Conservation (phyloP, 2,329 filamentous ascomycete genomes). For the Pleomassaria siparia region DNA sequence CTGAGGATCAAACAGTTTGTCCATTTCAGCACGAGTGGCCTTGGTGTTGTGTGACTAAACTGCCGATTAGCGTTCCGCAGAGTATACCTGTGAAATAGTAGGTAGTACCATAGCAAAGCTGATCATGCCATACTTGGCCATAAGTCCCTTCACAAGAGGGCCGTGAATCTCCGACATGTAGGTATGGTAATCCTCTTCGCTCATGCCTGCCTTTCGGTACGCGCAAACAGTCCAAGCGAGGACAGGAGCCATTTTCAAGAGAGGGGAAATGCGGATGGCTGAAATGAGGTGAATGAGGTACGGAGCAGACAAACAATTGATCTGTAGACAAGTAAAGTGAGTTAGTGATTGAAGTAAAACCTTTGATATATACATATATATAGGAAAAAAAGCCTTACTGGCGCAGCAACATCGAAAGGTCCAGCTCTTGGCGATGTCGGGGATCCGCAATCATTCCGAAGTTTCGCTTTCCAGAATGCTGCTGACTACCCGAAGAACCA, state of each 20-base stretch:
- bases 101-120: constrained; percentile 32
- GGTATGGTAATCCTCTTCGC: constrained; percentile 29
- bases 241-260: constrained; percentile 12
- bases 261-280: neutral
- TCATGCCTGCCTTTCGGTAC: constrained; percentile 32
- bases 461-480: constrained; percentile 5
- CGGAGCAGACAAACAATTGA: too few species aligned
- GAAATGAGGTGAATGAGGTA: neutral
- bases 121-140: constrained; percentile 33
- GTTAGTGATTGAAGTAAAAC: neutral
- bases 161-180: constrained; percentile 30
- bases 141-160: constrained; percentile 23
- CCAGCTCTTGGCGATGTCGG: neutral
- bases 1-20: constrained; percentile 24
- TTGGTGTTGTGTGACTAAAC: constrained; percentile 29
- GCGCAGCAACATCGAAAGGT: neutral
- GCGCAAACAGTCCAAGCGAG: constrained; percentile 30
- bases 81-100: constrained; percentile 5
- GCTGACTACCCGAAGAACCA: neutral
- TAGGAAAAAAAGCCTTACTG: too few species aligned
- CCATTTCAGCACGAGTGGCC: constrained; percentile 25
- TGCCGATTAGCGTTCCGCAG: neutral
- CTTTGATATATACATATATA: neutral
- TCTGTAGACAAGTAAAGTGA: too few species aligned
- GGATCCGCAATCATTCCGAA: neutral